phyloP scores from a whole-genome alignment of 169 alveolate species.

The Plasmodium yoelii region DNA sequence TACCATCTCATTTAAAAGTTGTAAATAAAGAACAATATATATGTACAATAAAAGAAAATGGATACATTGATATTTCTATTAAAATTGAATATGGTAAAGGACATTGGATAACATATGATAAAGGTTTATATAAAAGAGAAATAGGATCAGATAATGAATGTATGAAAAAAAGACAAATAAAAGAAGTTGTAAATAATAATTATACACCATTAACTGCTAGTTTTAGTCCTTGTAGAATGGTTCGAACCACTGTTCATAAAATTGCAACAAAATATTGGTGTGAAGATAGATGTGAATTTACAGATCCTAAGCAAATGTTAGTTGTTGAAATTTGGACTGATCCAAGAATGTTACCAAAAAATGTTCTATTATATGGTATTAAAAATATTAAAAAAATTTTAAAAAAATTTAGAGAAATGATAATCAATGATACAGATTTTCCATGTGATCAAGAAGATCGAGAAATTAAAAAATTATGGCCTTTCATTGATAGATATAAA shows the following conservation, averaged over 20 bases:
- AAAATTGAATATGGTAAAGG: slow-evolving; percentile 91
- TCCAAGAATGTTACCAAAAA: slow-evolving; percentile 77
- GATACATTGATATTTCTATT: slow-evolving; percentile 83
- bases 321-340: slow-evolving; percentile 90
- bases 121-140: slow-evolving; percentile 86
- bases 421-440: slow-evolving; percentile 40
- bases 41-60: slow-evolving; percentile 84
- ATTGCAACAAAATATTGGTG: slow-evolving; percentile 88
- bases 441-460: slow-evolving; percentile 34
- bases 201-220: slow-evolving; percentile 85
- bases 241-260: slow-evolving; percentile 90
- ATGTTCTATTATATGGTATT: slow-evolving; percentile 78
- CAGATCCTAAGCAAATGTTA: slow-evolving; percentile 89
- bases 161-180: slow-evolving; percentile 82
- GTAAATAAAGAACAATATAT: slow-evolving; percentile 85
- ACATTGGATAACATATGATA: slow-evolving; percentile 55
- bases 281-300: slow-evolving; percentile 79
- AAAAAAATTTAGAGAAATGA: slow-evolving; percentile 69
- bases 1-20: slow-evolving; percentile 84
- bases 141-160: slow-evolving; percentile 86
- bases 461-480: slow-evolving; percentile 74
- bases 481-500: slow-evolving; percentile 63
- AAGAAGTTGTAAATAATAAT: slow-evolving; percentile 84
- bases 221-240: slow-evolving; percentile 89
- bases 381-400: slow-evolving; percentile 74